Evolutionary conservation across 75 land plant species (phyloP).

Genomic region (Pinus tabuliformis): DNA sequence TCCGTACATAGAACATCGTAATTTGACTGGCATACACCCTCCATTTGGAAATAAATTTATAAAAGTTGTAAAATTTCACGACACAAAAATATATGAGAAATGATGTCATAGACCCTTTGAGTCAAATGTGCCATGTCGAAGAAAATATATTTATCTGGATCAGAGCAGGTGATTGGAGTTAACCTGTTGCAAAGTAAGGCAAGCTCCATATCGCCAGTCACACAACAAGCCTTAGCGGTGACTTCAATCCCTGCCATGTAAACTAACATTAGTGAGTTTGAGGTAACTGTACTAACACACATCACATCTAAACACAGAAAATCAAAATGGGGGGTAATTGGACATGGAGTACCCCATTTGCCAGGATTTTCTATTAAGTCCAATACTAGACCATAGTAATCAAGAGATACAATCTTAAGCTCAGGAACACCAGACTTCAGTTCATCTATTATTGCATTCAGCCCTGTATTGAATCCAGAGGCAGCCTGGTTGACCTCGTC

Average conservation of each 20-base stretch:
- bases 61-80: background rate
- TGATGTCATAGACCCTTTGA: background rate
- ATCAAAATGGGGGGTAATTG: background rate
- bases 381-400: background rate
- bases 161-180: constrained; percentile 9
- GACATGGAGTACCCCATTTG: background rate
- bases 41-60: no score
- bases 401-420: background rate
- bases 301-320: no score
- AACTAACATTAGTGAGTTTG: background rate
- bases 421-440: background rate
- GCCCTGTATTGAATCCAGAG: background rate
- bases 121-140: background rate
- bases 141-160: background rate
- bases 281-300: background rate
- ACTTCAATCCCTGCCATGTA: constrained; percentile 9
- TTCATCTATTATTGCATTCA: background rate
- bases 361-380: background rate
- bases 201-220: constrained; percentile 10
- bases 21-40: no score
- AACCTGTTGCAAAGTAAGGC: constrained; percentile 15
- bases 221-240: constrained; percentile 16
- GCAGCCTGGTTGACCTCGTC: background rate
- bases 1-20: no score
- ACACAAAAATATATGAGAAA: background rate